A percentile compares a stretch with the other conserved stretches of the same genome.
Evolutionary conservation across 352 stramenopile genomes (phyloP).

Genomic region (Ophiocytium majus): DNA sequence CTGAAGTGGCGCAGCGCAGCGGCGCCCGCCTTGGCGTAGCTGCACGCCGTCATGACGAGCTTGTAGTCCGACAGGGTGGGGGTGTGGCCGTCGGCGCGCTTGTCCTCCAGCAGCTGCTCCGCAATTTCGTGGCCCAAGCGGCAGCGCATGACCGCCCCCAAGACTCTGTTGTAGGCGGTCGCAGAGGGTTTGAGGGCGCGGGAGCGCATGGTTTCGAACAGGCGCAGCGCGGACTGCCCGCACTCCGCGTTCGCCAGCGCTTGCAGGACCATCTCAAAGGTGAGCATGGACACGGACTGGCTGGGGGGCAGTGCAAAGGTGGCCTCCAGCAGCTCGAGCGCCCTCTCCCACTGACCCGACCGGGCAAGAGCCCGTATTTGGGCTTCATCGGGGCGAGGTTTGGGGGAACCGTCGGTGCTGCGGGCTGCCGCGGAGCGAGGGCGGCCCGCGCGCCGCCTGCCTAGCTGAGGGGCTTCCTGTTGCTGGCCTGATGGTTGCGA

Average conservation of each 20-base stretch:
- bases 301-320: background rate
- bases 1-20: background rate
- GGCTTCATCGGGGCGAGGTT: too few species aligned
- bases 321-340: background rate
- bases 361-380: too few species aligned
- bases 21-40: background rate
- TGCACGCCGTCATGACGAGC: background rate
- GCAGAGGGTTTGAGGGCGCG: background rate
- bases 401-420: too few species aligned
- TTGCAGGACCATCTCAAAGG: background rate
- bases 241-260: background rate
- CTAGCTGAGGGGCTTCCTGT: too few species aligned
- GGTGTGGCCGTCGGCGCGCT: background rate
- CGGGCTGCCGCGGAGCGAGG: too few species aligned
- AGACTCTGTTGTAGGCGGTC: background rate
- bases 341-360: too few species aligned
- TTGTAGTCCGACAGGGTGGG: background rate
- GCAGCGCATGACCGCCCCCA: background rate
- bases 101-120: background rate
- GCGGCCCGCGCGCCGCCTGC: too few species aligned
- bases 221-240: too few species aligned
- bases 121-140: background rate
- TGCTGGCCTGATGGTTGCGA: too few species aligned
- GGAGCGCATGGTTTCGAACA: background rate
- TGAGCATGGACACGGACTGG: background rate